Base-by-base conservation (phyloP, 495 filamentous ascomycete genomes). In the Podospora anserina region DNA sequence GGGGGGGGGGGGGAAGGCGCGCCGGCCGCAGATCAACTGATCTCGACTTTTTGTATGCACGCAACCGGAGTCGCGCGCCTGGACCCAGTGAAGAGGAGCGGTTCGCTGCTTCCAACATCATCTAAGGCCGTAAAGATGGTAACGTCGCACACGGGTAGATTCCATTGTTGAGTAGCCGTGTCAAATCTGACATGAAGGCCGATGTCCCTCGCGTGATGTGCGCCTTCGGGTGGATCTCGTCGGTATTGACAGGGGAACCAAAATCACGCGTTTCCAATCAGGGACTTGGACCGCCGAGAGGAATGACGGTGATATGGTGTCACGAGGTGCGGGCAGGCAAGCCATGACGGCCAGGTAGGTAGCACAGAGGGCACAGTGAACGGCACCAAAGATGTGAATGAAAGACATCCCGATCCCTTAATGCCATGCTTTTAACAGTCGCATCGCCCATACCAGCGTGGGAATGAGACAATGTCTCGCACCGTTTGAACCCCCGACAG, bases 391-490 rank as follows among this genome's bases (percentile, higher is more conserved):
- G 19, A n/a, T 15, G 15, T 28, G 58, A 32, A 30, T 27, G 65
- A 39, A 62, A 28, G 53, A 44, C 61, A 32, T 55, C 34, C 23
- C 26, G 20, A 68, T 44, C 68, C 54, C 57, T 66, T 19, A 20
- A 63, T 58, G 32, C 61, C 61, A 63, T 30, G 59, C 59, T 23
- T 32, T 88, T 78, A 98, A 76, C 93, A 96, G 78, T 97, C 94
- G 75, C 94, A 96, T 67, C 92, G 88, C n/a, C 92, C 92, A 75
- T 88, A 87, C 87, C 92, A 96, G 72, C 95, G 86, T 58, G 95
- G 95, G 77, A 97, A 99, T 20, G 92, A 84, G 53, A 96, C 90
- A 23, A 91, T 84, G 77, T 99, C 95, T 72, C 93, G 86, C 70
- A 99, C 88, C 71, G 93, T 97, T 63, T 86, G 84, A 19, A 94